A percentile compares a stretch with the other conserved stretches of the same genome.
Conservation (phyloP, 73 alveolate species). For the Durusdinium trenchii region DNA sequence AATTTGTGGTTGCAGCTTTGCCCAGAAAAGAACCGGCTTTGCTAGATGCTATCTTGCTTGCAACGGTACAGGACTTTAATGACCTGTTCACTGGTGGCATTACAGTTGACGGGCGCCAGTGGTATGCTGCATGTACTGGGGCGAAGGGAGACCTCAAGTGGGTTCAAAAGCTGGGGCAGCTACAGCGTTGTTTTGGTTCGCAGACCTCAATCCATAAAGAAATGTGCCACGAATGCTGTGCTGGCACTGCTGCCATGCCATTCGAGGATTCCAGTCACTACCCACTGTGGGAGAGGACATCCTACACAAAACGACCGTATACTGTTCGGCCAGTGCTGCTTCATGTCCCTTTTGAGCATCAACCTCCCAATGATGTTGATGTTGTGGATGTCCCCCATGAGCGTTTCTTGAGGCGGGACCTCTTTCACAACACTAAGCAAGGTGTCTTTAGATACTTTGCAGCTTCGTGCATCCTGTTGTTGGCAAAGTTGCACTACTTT, state of each 20-base stretch:
- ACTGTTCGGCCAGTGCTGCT: neutral
- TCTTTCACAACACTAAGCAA: slow-evolving; percentile 18
- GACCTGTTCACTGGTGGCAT: neutral
- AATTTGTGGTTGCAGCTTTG: neutral
- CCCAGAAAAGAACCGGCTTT: neutral
- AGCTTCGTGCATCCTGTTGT: neutral
- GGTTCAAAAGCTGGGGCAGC: neutral
- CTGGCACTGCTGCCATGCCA: neutral
- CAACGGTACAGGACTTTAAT: neutral
- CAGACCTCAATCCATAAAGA: neutral
- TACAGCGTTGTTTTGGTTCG: neutral
- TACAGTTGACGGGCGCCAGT: neutral
- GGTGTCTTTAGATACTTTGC: neutral
- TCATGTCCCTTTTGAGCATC: neutral
- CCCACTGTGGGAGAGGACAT: neutral
- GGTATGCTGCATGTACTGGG: slow-evolving; percentile 25
- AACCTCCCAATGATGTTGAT: neutral
- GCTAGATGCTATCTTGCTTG: neutral
- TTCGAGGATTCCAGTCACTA: neutral
- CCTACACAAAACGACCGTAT: neutral
- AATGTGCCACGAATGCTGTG: slow-evolving; percentile 44
- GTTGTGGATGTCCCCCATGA: neutral
- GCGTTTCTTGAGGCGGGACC: neutral
- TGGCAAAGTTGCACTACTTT: neutral
- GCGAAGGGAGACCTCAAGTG: slow-evolving; percentile 51